A percentile compares a stretch with the other conserved stretches of the same genome.
Conservation (phyloP, 169 alveolate species). For the Plasmodium malariae region DNA sequence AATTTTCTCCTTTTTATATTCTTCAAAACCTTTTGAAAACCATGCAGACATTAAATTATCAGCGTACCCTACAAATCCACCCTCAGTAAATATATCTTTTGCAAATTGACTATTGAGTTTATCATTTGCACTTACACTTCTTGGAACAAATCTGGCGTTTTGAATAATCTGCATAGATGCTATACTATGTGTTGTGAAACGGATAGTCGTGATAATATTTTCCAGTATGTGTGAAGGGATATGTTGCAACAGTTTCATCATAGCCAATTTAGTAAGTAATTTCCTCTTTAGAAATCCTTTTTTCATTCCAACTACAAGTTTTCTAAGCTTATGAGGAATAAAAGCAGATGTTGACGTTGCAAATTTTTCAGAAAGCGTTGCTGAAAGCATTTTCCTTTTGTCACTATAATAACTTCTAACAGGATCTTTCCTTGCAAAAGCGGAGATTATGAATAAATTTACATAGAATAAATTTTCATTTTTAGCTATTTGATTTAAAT, state of each 20-base stretch:
- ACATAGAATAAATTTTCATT: slow-evolving; percentile 42
- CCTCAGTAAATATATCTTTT: slow-evolving; percentile 33
- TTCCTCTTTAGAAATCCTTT: slow-evolving; percentile 80
- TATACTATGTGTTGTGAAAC: slow-evolving; percentile 84
- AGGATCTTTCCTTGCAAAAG: slow-evolving; percentile 67
- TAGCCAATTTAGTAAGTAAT: slow-evolving; percentile 79
- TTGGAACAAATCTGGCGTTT: slow-evolving; percentile 44
- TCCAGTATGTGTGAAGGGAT: slow-evolving; percentile 79
- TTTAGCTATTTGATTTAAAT: slow-evolving; percentile 36
- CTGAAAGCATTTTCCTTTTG: slow-evolving; percentile 74
- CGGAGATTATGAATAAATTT: slow-evolving; percentile 44
- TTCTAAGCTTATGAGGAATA: slow-evolving; percentile 82
- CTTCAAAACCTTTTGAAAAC: slow-evolving; percentile 74
- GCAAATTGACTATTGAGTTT: slow-evolving; percentile 8
- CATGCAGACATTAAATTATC: slow-evolving; percentile 58
- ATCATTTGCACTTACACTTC: neutral
- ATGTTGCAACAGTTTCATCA: slow-evolving; percentile 79
- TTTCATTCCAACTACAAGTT: slow-evolving; percentile 78
- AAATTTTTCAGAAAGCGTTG: slow-evolving; percentile 78
- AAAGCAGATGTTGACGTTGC: slow-evolving; percentile 84
- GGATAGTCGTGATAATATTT: slow-evolving; percentile 80
- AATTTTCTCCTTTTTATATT: slow-evolving; percentile 50
- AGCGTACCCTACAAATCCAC: slow-evolving; percentile 70
- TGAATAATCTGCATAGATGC: slow-evolving; percentile 83
- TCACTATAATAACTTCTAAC: slow-evolving; percentile 74